Evolutionary conservation across 2,329 filamentous ascomycete genomes (phyloP), one percentile per base, ranked within the genome.

Genomic region (Coleophoma cylindrospora): DNA sequence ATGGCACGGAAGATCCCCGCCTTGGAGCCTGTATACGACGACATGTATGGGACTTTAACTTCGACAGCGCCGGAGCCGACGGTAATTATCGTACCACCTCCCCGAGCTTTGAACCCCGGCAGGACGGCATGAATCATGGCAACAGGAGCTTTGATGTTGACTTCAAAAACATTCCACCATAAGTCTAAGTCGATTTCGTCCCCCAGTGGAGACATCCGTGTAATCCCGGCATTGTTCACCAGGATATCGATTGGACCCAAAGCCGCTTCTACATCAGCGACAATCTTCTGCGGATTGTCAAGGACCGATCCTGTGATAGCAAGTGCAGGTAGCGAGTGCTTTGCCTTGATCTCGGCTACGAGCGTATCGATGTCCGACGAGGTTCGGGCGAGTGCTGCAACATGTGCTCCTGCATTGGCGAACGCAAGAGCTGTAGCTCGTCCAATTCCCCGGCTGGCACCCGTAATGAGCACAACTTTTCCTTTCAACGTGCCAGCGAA

Each of bases 341-440:
- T 57, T 22, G 54, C 40, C 44, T 53, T 55, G 34, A 59, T 59
- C 14, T 57, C 53, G 15, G 37, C 27, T 8, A 59, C 48, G 6
- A 59, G 17, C 5, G 52, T 40, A 32, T 56, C 54, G 14, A 59
- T 50, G 2, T 54, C 54, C 48, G 40, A 52, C 33, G 44, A 41
- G 22, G 36, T 53, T 33, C 47, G 55, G 13, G 50, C 62, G 15
- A 61, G 17, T 36, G 48, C 50, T 37, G 51, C 58, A 15, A 66
- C 59, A 27, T 56, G 57, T 32, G 65, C 62, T 43, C 66, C 65
- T 17, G 65, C 63, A 22, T 61, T 58, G 13, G 67, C 66, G 40
- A 69, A 66, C 21, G 63, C 65, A 19, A 63, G 57, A 4, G 68
- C 67, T 14, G 67, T 61, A 17, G 61, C 62, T 40, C 63, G 57